Evolutionary conservation across 306 rosid species (phyloP).

Genomic region (Glycine soja): DNA sequence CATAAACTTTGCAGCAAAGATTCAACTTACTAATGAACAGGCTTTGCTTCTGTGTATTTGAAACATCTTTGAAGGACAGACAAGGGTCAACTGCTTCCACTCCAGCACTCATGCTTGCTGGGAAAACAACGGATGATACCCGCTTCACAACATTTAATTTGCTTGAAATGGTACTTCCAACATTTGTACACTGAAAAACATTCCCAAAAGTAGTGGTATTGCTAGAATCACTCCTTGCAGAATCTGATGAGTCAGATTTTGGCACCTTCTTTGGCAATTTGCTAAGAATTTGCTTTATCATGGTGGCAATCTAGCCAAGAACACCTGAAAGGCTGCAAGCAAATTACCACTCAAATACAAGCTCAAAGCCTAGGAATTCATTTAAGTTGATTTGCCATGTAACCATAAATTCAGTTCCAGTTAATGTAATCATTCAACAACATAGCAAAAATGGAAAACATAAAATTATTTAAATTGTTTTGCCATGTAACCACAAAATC

Average conservation of each 20-base stretch:
- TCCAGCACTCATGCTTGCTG: slow-evolving; percentile 80
- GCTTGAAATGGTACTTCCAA: slow-evolving; percentile 92
- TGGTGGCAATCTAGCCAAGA: slow-evolving; percentile 55
- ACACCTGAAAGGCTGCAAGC: slow-evolving; percentile 55
- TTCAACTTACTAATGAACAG: slow-evolving; percentile 88
- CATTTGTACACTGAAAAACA: slow-evolving; percentile 95
- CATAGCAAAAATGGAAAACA: too few relatives aligned
- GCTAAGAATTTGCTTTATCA: slow-evolving; percentile 93
- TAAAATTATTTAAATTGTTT: slow-evolving; percentile 15
- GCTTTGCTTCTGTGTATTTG: slow-evolving; percentile 87
- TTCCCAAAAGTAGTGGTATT: slow-evolving; percentile 69
- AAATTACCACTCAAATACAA: slow-evolving; percentile 42
- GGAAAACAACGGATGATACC: slow-evolving; percentile 97
- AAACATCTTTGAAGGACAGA: slow-evolving; percentile 91
- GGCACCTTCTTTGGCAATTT: slow-evolving; percentile 86
- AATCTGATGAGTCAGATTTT: slow-evolving; percentile 72
- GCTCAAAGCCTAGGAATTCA: slow-evolving; percentile 14
- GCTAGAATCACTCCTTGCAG: slow-evolving; percentile 73
- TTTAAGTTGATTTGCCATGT: slow-evolving; percentile 16
- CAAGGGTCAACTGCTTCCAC: slow-evolving; percentile 88
- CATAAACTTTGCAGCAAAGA: slow-evolving; percentile 79
- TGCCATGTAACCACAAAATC: slow-evolving; percentile 32
- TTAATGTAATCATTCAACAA: not conserved
- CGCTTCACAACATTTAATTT: slow-evolving; percentile 94
- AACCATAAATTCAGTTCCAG: slow-evolving; percentile 30